Percentiles rank a stretch among this genome's conserved stretches.
phyloP scores from a whole-genome alignment of 1,139 yeast genomes.

The Groenewaldozyma sp. region DNA sequence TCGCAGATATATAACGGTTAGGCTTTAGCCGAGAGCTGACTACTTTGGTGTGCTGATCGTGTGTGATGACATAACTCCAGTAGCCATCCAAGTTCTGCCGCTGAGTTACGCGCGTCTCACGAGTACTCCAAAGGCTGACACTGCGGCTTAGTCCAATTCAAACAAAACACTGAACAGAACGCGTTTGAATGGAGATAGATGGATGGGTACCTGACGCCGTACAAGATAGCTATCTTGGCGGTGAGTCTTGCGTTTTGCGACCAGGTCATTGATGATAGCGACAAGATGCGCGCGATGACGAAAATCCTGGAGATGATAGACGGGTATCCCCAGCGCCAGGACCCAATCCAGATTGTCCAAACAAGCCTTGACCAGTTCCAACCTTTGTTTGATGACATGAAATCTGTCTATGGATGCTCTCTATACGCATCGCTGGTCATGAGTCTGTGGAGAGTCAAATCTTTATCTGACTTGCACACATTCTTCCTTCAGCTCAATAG shows the following conservation, averaged over 20 bases:
- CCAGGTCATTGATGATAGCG: slow-evolving; percentile 11
- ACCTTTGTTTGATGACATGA: slow-evolving; percentile 3
- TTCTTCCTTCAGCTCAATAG: slow-evolving; percentile 9
- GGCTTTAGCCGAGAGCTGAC: no score
- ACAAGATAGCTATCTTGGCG: slow-evolving; percentile 19
- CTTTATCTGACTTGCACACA: slow-evolving; percentile 8
- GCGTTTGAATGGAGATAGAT: no score
- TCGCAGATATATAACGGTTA: no score
- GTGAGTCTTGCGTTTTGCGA: slow-evolving; percentile 20
- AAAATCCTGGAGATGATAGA: slow-evolving; percentile 19
- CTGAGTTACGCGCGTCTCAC: no score
- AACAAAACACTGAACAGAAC: no score
- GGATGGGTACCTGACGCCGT: slow-evolving; percentile 22
- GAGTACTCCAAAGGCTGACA: no score
- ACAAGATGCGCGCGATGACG: slow-evolving; percentile 17
- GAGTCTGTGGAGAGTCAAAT: slow-evolving; percentile 1
- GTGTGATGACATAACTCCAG: no score
- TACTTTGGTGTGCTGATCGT: no score
- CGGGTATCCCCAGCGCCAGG: slow-evolving; percentile 10
- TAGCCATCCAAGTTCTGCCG: no score
- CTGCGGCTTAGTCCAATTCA: no score
- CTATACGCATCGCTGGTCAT: neutral
- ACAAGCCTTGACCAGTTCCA: slow-evolving; percentile 5
- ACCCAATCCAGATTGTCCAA: slow-evolving; percentile 8
- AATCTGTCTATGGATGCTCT: slow-evolving; percentile 1